These are phyloP conservation scores for Aspergillus latus DNA, from an alignment of 2,329 filamentous ascomycete species.

Conservation along the genomic window DNA sequence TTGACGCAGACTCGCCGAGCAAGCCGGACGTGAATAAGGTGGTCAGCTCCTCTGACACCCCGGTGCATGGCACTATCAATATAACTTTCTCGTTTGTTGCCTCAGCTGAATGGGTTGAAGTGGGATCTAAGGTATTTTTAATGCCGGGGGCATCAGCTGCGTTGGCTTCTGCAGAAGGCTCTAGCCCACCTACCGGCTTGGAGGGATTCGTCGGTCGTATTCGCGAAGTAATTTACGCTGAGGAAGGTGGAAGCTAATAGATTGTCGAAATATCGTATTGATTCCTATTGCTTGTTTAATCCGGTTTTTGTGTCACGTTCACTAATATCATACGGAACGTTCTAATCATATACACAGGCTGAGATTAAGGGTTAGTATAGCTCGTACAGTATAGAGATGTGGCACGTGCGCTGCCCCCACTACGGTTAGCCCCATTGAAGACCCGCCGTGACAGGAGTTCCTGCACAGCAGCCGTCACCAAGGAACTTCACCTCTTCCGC, in stretches of 20 bases:
- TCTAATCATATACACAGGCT: not conserved
- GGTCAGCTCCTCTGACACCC: slow-evolving; percentile 23
- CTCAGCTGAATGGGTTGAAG: slow-evolving; percentile 58
- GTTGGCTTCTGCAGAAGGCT: slow-evolving; percentile 48
- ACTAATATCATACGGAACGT: not conserved
- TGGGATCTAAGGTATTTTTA: slow-evolving; percentile 58
- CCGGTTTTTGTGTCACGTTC: not conserved
- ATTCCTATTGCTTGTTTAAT: not conserved
- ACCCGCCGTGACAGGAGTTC: slow-evolving; percentile 2
- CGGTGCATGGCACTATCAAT: slow-evolving; percentile 34
- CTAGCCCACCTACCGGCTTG: slow-evolving; percentile 53
- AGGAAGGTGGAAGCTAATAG: slow-evolving; percentile 42
- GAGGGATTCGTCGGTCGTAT: slow-evolving; percentile 61
- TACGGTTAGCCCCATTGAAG: slow-evolving; percentile 1
- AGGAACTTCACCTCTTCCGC: not conserved
- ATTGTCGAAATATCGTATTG: not conserved
- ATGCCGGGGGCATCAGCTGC: slow-evolving; percentile 57
- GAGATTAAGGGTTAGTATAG: not conserved
- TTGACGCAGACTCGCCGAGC: slow-evolving; percentile 39
- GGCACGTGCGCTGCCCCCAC: slow-evolving; percentile 10
- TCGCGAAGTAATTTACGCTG: slow-evolving; percentile 36
- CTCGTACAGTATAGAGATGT: not conserved
- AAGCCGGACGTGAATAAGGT: slow-evolving; percentile 30
- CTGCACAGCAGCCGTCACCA: slow-evolving; percentile 6
- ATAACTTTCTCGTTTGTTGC: slow-evolving; percentile 60